phyloP scores from a whole-genome alignment of 805 yeast species.

The Candida khao-thaluensis region DNA sequence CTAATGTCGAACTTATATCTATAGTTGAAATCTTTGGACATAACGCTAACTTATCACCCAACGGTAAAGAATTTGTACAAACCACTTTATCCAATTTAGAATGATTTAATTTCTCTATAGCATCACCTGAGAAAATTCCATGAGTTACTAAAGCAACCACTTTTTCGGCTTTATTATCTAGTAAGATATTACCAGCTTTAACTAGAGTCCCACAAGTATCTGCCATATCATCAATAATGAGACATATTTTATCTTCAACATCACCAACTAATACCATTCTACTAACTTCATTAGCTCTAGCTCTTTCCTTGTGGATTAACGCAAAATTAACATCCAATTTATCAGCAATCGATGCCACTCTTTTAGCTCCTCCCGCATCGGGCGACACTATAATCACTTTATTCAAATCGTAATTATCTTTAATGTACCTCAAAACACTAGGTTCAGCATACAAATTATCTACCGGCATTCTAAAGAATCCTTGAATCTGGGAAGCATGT shows the following conservation, averaged over 20 bases:
- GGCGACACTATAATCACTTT: slow-evolving; percentile 80
- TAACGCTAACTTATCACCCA: slow-evolving; percentile 54
- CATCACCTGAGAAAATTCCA: slow-evolving; percentile 87
- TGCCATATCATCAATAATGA: slow-evolving; percentile 95
- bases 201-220: slow-evolving; percentile 97
- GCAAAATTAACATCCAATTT: slow-evolving; percentile 90
- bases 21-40: slow-evolving; percentile 75
- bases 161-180: slow-evolving; percentile 75
- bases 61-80: slow-evolving; percentile 92
- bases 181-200: slow-evolving; percentile 86
- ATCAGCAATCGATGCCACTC: slow-evolving; percentile 94
- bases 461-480: slow-evolving; percentile 79
- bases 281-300: slow-evolving; percentile 90
- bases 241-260: slow-evolving; percentile 77
- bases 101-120: slow-evolving; percentile 66
- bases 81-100: slow-evolving; percentile 71
- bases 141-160: slow-evolving; percentile 96
- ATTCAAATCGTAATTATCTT: slow-evolving; percentile 54
- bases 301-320: slow-evolving; percentile 93
- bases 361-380: slow-evolving; percentile 98
- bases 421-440: slow-evolving; percentile 70
- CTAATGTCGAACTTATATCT: slow-evolving; percentile 83
- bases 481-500: slow-evolving; percentile 89
- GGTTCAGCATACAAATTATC: slow-evolving; percentile 87
- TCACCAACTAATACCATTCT: slow-evolving; percentile 97